Conservation (phyloP, 2,329 filamentous ascomycete species). For the Hypoxylon sp. region DNA sequence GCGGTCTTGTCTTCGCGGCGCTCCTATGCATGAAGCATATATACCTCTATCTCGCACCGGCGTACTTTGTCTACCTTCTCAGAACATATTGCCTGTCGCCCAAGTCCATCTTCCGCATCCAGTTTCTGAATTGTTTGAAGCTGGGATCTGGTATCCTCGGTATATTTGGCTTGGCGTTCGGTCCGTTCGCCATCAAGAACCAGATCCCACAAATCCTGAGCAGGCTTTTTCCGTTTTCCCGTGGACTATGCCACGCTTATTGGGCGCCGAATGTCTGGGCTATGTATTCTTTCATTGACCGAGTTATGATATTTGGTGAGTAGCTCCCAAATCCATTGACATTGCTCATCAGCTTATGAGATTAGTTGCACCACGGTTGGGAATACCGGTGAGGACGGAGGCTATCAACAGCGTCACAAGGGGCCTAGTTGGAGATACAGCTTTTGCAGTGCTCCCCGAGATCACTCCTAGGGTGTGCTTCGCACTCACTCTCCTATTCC, state of each 20-base stretch:
- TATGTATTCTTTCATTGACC: conserved; percentile 91
- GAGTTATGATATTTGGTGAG: conserved; percentile 84
- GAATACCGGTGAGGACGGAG: conserved; percentile 78
- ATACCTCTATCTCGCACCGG: conserved; percentile 94
- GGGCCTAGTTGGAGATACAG: conserved; percentile 91
- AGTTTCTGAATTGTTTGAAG: conserved; percentile 85
- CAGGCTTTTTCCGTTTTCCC: conserved; percentile 92
- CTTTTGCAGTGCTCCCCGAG: conserved; percentile 93
- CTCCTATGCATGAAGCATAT: conserved; percentile 98
- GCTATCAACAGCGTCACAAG: conserved; percentile 92
- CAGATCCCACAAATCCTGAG: conserved; percentile 88
- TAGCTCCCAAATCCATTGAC: conserved; percentile 30
- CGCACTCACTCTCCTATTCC: conserved; percentile 83
- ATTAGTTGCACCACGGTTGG: conserved; percentile 84
- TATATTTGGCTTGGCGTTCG: conserved; percentile 86
- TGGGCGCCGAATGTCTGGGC: conserved; percentile 99
- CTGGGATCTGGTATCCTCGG: conserved; percentile 79
- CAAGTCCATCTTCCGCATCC: conserved; percentile 81
- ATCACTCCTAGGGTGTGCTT: conserved; percentile 87
- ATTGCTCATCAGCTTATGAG: conserved; percentile 53
- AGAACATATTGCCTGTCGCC: conserved; percentile 88
- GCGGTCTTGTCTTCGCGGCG: conserved; percentile 86
- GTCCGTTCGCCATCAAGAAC: conserved; percentile 84
- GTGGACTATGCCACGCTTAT: conserved; percentile 96
- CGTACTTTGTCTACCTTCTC: conserved; percentile 95